A percentile compares a stretch with the other conserved stretches of the same genome.
Conservation (phyloP, 768 basidiomycete species). For the Boletus patriciae region DNA sequence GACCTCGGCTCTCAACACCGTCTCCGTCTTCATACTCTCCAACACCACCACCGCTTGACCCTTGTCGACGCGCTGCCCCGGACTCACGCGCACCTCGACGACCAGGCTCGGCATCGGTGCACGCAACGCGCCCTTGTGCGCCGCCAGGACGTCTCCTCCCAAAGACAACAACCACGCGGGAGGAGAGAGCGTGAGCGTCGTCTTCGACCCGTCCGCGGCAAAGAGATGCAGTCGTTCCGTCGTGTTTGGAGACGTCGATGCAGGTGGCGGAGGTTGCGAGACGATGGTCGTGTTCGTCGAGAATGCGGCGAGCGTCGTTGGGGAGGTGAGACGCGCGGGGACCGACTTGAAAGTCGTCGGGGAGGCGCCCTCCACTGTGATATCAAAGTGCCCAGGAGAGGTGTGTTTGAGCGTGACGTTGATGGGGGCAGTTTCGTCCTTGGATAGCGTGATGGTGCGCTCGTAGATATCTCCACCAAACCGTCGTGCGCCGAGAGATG, state of each 20-base stretch:
- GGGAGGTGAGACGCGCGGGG: slow-evolving; percentile 54
- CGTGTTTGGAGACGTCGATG: slow-evolving; percentile 52
- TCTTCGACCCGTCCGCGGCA: slow-evolving; percentile 54
- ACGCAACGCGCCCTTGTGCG: slow-evolving; percentile 62
- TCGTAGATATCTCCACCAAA: slow-evolving; percentile 75
- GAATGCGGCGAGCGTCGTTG: slow-evolving; percentile 52
- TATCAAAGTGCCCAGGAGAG: slow-evolving; percentile 49
- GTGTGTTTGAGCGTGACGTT: slow-evolving; percentile 45
- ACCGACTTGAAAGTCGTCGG: slow-evolving; percentile 47
- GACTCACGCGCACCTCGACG: slow-evolving; percentile 79
- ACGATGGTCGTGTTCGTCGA: slow-evolving; percentile 67
- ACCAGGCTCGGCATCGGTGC: slow-evolving; percentile 95
- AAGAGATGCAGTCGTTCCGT: slow-evolving; percentile 82
- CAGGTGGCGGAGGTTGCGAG: slow-evolving; percentile 59
- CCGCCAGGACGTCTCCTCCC: slow-evolving; percentile 55
- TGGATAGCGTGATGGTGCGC: slow-evolving; percentile 60
- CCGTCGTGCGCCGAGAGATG: slow-evolving; percentile 65
- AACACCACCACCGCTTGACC: slow-evolving; percentile 81
- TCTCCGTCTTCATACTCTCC: slow-evolving; percentile 99
- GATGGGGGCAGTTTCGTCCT: slow-evolving; percentile 44
- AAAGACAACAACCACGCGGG: slow-evolving; percentile 71
- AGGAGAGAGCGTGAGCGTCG: slow-evolving; percentile 62
- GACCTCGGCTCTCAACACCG: slow-evolving; percentile 70
- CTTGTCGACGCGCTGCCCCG: slow-evolving; percentile 76
- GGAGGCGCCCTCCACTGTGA: slow-evolving; percentile 43